Evolutionary conservation across 768 basidiomycete genomes (phyloP).

Genomic region (Panaeolus cyanescens): DNA sequence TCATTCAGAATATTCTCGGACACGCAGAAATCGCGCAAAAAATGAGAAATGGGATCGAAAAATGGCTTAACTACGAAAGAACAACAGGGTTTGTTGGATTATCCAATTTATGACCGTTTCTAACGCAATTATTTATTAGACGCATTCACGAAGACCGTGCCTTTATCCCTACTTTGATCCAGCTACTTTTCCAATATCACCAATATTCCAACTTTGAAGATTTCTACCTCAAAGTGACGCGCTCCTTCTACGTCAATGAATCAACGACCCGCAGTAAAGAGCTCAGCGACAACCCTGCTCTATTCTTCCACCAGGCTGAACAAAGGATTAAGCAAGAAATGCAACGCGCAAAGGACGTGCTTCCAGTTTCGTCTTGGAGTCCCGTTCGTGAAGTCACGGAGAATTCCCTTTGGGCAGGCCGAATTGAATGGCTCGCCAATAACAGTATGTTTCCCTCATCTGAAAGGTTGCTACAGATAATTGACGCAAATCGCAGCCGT

Average conservation of each 20-base stretch:
- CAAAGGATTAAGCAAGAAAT: slow-evolving; percentile 57
- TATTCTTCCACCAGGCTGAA: slow-evolving; percentile 54
- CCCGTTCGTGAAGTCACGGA: slow-evolving; percentile 57
- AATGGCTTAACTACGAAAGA: slow-evolving; percentile 62
- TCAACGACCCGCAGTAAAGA: slow-evolving; percentile 39
- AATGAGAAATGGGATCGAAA: slow-evolving; percentile 44
- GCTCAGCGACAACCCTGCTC: slow-evolving; percentile 43
- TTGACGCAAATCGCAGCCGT: slow-evolving; percentile 43
- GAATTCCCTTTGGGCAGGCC: slow-evolving; percentile 45
- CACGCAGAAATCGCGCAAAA: slow-evolving; percentile 42
- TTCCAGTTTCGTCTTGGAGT: slow-evolving; percentile 51
- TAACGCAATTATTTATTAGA: slow-evolving; percentile 22
- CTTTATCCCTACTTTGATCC: slow-evolving; percentile 51
- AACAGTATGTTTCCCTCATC: slow-evolving; percentile 17
- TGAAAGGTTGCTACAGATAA: not conserved
- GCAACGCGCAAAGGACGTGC: slow-evolving; percentile 49
- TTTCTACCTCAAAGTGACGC: slow-evolving; percentile 51
- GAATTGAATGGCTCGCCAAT: slow-evolving; percentile 39
- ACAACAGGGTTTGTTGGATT: slow-evolving; percentile 32
- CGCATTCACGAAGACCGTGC: slow-evolving; percentile 37
- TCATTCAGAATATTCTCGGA: slow-evolving; percentile 52
- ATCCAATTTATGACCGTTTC: not conserved
- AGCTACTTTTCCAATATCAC: slow-evolving; percentile 56
- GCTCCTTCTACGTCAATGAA: slow-evolving; percentile 55
- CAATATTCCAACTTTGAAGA: slow-evolving; percentile 64